Evolutionary conservation across 176 grass and related monocot species (phyloP).

Genomic region (Saccharum spontaneum): DNA sequence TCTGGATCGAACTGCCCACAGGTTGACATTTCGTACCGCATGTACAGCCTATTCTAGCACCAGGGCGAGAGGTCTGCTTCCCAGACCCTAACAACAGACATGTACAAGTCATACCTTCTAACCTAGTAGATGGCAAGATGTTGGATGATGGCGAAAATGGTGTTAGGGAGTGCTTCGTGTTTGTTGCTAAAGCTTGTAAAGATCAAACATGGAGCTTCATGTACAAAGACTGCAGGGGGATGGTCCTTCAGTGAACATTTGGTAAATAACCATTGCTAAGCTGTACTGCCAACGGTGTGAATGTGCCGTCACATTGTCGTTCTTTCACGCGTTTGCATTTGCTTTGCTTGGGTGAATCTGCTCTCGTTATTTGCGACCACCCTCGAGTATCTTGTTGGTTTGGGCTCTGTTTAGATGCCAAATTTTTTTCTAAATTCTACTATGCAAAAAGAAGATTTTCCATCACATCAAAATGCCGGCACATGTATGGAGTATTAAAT

Average conservation of each 20-base stretch:
- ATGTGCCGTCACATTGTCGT: neutral
- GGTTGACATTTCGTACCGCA: conserved; percentile 30
- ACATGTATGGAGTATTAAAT: no score
- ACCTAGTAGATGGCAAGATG: conserved; percentile 43
- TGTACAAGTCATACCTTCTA: conserved; percentile 45
- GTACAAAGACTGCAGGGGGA: conserved; percentile 37
- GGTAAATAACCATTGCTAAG: neutral
- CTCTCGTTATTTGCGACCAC: neutral
- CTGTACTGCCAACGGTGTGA: neutral
- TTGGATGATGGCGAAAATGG: conserved; percentile 31
- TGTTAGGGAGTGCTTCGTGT: conserved; percentile 20
- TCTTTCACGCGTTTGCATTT: neutral
- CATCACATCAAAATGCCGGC: no score
- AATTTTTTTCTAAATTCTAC: no score
- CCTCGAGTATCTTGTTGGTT: neutral
- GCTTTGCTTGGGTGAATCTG: neutral
- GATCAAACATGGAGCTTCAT: conserved; percentile 28
- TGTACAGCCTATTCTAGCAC: conserved; percentile 45
- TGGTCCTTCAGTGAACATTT: conserved; percentile 1
- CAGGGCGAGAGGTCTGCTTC: neutral
- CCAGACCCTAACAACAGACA: conserved; percentile 40
- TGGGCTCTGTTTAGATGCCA: no score
- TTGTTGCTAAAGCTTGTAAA: conserved; percentile 47
- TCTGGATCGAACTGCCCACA: conserved; percentile 35
- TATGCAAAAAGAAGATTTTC: no score